Percentiles rank a stretch among this genome's conserved stretches.
phyloP scores from a whole-genome alignment of 805 yeast species.

The Brettanomyces anomalus region DNA sequence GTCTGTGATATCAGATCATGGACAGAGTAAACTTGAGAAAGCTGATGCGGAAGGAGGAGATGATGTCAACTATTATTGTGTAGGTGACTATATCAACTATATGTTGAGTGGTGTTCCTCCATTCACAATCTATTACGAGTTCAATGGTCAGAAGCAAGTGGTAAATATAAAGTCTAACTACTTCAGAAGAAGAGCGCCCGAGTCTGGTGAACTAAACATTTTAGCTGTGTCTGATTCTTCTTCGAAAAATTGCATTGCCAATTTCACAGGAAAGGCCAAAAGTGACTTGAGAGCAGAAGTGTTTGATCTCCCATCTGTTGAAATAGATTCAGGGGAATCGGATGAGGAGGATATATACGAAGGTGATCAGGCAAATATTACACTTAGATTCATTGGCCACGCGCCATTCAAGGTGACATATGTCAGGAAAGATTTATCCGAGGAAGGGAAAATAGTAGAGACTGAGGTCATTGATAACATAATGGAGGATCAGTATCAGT shows the following conservation, averaged over 20 bases:
- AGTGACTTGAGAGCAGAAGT: slow-evolving; percentile 26
- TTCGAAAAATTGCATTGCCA: slow-evolving; percentile 61
- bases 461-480: slow-evolving; percentile 61
- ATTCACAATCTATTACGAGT: slow-evolving; percentile 63
- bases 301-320: slow-evolving; percentile 62
- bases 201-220: slow-evolving; percentile 69
- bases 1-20: slow-evolving; percentile 17
- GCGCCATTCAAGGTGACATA: slow-evolving; percentile 90
- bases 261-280: slow-evolving; percentile 31
- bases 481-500: slow-evolving; percentile 56
- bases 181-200: slow-evolving; percentile 65
- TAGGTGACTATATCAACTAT: slow-evolving; percentile 82
- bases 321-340: slow-evolving; percentile 69
- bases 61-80: slow-evolving; percentile 53
- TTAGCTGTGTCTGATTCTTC: slow-evolving; percentile 64
- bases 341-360: slow-evolving; percentile 79
- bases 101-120: slow-evolving; percentile 75
- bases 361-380: slow-evolving; percentile 88
- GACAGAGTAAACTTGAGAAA: slow-evolving; percentile 4
- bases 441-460: slow-evolving; percentile 33
- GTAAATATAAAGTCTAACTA: slow-evolving; percentile 34
- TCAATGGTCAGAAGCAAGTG: slow-evolving; percentile 51
- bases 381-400: slow-evolving; percentile 72
- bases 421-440: slow-evolving; percentile 46
- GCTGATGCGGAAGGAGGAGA: not conserved